These are phyloP conservation scores for Cyclotella choctawhatcheeana DNA, from an alignment of 108 stramenopile species.

Conservation along the genomic window DNA sequence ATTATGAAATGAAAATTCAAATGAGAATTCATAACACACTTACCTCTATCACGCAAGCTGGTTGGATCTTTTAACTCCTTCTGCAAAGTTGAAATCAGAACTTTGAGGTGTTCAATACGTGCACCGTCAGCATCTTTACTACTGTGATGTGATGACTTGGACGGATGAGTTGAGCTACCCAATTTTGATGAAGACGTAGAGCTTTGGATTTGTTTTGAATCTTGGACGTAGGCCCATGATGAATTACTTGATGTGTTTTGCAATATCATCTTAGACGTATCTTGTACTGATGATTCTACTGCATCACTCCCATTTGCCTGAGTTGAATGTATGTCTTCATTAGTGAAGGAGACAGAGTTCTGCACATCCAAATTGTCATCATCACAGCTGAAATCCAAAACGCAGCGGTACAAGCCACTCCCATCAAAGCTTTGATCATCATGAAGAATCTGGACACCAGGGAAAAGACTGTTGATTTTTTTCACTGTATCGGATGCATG, in stretches of 20 bases:
- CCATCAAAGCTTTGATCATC: not conserved
- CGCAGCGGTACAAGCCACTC: conserved; percentile 31
- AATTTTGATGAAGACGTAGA: conserved; percentile 12
- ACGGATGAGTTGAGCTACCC: conserved; percentile 1
- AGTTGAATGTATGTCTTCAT: too few species aligned
- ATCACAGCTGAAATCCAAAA: conserved; percentile 21
- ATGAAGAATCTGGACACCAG: not conserved
- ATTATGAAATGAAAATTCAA: not conserved
- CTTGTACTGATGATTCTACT: not conserved
- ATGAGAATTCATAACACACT: not conserved
- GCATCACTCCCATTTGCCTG: not conserved
- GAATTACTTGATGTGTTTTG: conserved; percentile 42
- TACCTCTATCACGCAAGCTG: conserved; percentile 55
- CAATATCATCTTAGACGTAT: conserved; percentile 12
- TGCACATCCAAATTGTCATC: conserved; percentile 3
- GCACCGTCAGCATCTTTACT: not conserved
- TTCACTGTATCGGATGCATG: not conserved
- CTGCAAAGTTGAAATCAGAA: conserved; percentile 58
- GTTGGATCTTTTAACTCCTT: conserved; percentile 58
- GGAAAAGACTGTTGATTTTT: not conserved
- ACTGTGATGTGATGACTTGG: not conserved
- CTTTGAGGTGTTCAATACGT: conserved; percentile 46
- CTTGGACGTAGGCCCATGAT: conserved; percentile 46
- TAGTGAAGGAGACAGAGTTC: not conserved
- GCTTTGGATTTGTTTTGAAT: not conserved